These are phyloP conservation scores for Pezicula neosporulosa DNA, from an alignment of 2,329 filamentous ascomycete genomes.

Conservation along the genomic window DNA sequence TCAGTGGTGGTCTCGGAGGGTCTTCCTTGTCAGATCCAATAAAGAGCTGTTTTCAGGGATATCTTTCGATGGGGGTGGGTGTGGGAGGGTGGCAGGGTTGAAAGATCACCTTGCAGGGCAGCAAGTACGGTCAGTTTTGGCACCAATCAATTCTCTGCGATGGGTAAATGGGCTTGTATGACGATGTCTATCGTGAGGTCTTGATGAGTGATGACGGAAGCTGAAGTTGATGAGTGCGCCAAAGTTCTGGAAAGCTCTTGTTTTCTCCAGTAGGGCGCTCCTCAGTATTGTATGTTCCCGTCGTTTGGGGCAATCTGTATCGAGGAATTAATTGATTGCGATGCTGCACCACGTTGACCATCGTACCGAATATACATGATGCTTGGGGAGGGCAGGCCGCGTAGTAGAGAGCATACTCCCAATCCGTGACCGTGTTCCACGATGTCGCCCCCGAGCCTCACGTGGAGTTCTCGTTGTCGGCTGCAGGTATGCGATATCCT, in stretches of 20 bases:
- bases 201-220: neutral
- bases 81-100: neutral
- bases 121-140: no score
- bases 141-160: neutral
- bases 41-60: neutral
- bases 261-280: neutral
- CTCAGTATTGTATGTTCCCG: no score
- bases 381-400: no score
- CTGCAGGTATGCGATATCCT: neutral
- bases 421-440: neutral
- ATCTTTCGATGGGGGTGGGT: neutral
- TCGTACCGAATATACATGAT: no score
- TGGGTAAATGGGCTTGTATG: neutral
- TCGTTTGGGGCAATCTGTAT: no score
- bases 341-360: no score
- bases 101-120: neutral
- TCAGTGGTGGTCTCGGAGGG: neutral
- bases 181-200: neutral
- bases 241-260: neutral
- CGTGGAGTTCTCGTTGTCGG: neutral
- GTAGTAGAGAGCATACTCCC: no score
- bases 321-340: no score
- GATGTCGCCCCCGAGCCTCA: neutral
- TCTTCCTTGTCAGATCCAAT: neutral
- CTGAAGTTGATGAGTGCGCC: neutral